Evolutionary conservation across 2,329 filamentous ascomycete genomes (phyloP), one percentile per base, ranked within the genome.

Genomic region (Diaporthe destruens): DNA sequence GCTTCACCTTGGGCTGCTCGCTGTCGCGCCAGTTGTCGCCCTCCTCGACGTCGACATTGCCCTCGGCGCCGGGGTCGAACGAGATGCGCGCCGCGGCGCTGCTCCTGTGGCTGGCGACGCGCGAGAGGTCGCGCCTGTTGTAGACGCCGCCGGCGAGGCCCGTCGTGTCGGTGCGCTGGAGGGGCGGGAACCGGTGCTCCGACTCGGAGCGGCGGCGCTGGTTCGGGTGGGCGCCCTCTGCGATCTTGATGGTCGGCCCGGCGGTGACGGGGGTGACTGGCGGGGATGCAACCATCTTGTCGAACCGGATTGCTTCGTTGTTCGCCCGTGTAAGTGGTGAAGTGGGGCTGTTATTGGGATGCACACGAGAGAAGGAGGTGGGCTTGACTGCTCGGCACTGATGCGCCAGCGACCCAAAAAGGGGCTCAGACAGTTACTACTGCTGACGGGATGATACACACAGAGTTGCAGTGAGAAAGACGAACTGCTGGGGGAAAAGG

Each of bases 131-230:
- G 12, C 75, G 75, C 12, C 73, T 69, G 66, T 72, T 72, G 72
- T 74, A 76, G 59, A 77, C 72, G 11, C 76, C 75, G 29, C 75
- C 75, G 3, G 73, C 74, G 25, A 75, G 74, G 32, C 66, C 66
- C 42, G 71, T 75, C 18, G 75, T 74, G 39, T 75, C 74, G 18
- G 70, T 67, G 12, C 56, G 34, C 20, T 69, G 53, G 20, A 71
- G 66, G 23, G 75, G 71, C 9, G 65, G 67, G 56, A 68, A 71
- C 6, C 67, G 69, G 42, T 71, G 66, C 56, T 76, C 72, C 6
- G 75, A 72, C 25, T 74, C 72, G 55, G 71, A 72, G 25, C 47
- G 71, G 8, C 55, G 57, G 23, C 66, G 47, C 42, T 70, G 36
- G 9, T 61, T 71, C 11, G 75, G 75, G 23, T 74, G 74, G 1